Percentiles rank a stretch among this genome's conserved stretches.
These are phyloP conservation scores for Skeletonema menzelii DNA, from an alignment of 108 stramenopile species.

Conservation along the genomic window DNA sequence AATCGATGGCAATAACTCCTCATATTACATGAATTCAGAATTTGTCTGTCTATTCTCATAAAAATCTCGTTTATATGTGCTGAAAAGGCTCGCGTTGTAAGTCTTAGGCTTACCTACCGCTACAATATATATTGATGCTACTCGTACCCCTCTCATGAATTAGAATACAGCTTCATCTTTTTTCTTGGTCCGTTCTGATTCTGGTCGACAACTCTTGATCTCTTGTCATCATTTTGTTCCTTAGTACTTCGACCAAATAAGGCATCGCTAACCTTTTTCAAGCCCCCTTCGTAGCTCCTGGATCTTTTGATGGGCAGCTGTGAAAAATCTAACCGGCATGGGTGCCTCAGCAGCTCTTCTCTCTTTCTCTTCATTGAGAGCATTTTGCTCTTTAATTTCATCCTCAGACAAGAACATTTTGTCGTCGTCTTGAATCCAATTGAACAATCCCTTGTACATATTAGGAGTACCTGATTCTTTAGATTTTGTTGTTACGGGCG, in stretches of 20 bases:
- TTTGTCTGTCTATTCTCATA: too few species aligned
- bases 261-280: constrained; percentile 24
- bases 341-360: constrained; percentile 16
- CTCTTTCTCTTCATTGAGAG: constrained; percentile 6
- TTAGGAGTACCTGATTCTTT: constrained; percentile 7
- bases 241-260: constrained; percentile 11
- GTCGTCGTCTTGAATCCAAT: constrained; percentile 31
- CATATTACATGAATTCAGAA: too few species aligned
- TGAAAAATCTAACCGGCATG: constrained; percentile 39
- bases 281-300: background rate
- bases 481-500: background rate
- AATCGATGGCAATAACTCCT: too few species aligned
- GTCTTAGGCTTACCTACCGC: too few species aligned
- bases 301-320: too few species aligned
- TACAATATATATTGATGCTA: too few species aligned
- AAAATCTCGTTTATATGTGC: too few species aligned
- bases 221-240: background rate
- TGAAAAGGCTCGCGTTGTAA: too few species aligned
- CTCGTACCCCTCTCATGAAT: background rate
- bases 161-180: background rate
- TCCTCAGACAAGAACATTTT: constrained; percentile 35
- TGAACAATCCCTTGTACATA: constrained; percentile 36
- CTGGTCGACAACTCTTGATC: background rate
- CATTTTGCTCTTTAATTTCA: constrained; percentile 34
- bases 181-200: too few species aligned